phyloP scores from a whole-genome alignment of 352 stramenopile species.

The Elongisporangium senticosum region DNA sequence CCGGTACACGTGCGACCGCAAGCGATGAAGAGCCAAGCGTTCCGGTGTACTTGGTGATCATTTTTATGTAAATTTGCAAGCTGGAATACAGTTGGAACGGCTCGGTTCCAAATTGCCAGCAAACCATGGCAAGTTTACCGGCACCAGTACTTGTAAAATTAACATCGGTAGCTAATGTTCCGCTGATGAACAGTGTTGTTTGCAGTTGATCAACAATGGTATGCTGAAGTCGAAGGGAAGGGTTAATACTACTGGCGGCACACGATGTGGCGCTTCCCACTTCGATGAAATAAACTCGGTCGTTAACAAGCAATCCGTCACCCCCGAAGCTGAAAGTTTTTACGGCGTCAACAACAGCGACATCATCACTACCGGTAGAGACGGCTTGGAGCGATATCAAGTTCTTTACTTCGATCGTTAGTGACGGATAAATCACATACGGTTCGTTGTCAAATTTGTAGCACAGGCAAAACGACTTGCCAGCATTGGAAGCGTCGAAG shows the following conservation, averaged over 20 bases:
- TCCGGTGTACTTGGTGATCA: conserved; percentile 41
- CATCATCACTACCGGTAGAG: conserved; percentile 20
- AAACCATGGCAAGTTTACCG: conserved; percentile 32
- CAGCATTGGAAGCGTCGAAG: conserved; percentile 33
- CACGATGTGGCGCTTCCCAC: conserved; percentile 26
- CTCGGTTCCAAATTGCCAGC: conserved; percentile 58
- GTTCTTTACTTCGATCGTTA: conserved; percentile 46
- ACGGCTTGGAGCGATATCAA: conserved; percentile 22
- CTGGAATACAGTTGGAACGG: conserved; percentile 47
- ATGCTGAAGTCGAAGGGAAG: conserved; percentile 25
- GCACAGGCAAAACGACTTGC: conserved; percentile 54
- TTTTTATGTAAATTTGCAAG: conserved; percentile 46
- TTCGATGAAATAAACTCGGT: conserved; percentile 59
- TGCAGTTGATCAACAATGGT: conserved; percentile 23
- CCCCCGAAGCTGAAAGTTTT: conserved; percentile 50
- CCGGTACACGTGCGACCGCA: conserved; percentile 46
- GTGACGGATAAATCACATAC: conserved; percentile 38
- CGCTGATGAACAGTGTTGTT: conserved; percentile 33
- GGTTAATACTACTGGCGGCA: conserved; percentile 22
- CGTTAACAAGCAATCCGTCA: conserved; percentile 42
- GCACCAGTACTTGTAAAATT: conserved; percentile 34
- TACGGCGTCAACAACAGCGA: conserved; percentile 40
- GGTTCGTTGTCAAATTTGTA: conserved; percentile 70
- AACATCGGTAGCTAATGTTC: conserved; percentile 11
- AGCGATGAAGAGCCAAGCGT: conserved; percentile 34